phyloP scores from a whole-genome alignment of 371 early-diverging fungal species.

The Mortierella sp. region DNA sequence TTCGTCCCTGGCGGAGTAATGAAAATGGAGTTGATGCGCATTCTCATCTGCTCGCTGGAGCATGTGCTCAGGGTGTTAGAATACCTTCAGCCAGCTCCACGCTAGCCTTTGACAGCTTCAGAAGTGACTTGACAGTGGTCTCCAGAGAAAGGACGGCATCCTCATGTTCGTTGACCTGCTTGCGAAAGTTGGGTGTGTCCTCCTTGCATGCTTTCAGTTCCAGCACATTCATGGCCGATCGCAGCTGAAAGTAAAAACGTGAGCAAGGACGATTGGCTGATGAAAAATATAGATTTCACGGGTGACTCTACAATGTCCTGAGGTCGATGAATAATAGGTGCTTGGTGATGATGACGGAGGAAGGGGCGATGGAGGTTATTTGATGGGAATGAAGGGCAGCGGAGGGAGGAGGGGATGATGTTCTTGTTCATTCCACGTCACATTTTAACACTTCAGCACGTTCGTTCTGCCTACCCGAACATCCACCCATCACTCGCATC shows the following conservation, averaged over 20 bases:
- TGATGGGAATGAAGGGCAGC: neutral
- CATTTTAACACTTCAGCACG: neutral
- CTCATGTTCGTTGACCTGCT: constrained; percentile 65
- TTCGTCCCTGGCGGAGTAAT: no score
- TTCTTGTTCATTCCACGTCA: neutral
- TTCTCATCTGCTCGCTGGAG: no score
- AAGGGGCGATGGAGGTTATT: neutral
- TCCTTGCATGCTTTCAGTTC: constrained; percentile 70
- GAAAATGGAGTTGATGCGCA: no score
- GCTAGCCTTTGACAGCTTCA: constrained; percentile 67
- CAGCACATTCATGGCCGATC: constrained; percentile 50
- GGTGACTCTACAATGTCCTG: neutral
- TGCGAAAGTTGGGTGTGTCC: constrained; percentile 70
- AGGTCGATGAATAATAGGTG: neutral
- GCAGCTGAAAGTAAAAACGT: neutral
- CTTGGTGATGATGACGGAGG: neutral
- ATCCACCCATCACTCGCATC: neutral
- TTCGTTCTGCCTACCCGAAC: neutral
- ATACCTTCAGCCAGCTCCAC: constrained; percentile 66
- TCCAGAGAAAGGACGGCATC: constrained; percentile 70
- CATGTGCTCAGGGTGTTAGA: neutral
- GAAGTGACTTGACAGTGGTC: constrained; percentile 60
- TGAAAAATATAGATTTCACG: neutral
- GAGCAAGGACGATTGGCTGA: neutral
- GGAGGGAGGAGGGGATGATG: no score